A percentile compares a stretch with the other conserved stretches of the same genome.
Conservation (phyloP, 345 rosid species). For the Laguncularia racemosa region DNA sequence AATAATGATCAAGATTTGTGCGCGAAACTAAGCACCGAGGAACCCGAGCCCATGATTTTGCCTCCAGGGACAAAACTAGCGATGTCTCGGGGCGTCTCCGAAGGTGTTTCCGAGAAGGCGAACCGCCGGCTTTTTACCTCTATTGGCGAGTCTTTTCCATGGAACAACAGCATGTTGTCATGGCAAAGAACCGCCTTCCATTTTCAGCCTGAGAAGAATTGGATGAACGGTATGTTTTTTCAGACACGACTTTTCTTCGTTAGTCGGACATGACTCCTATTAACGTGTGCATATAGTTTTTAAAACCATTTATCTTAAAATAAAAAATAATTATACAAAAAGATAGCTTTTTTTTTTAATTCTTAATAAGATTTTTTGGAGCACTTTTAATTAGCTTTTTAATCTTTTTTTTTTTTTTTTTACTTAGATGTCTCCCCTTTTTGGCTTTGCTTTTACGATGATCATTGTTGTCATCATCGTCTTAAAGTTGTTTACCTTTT, state of each 20-base stretch:
- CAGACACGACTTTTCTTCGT: not conserved
- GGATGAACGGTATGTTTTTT: conserved; percentile 78
- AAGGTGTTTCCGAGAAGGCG: conserved; percentile 79
- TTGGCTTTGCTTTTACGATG: too few species aligned
- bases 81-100: conserved; percentile 31
- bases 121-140: conserved; percentile 15
- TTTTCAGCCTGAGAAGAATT: conserved; percentile 87
- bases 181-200: conserved; percentile 95
- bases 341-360: too few species aligned
- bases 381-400: too few species aligned
- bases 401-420: too few species aligned
- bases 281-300: too few species aligned
- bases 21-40: not conserved
- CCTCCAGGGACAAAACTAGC: not conserved
- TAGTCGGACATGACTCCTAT: too few species aligned
- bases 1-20: not conserved
- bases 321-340: not conserved
- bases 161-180: conserved; percentile 81
- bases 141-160: conserved; percentile 27
- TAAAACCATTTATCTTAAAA: not conserved
- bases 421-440: too few species aligned
- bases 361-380: too few species aligned
- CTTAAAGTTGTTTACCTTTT: too few species aligned
- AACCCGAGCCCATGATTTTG: not conserved
- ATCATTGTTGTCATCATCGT: too few species aligned